These are phyloP conservation scores for Colletotrichum zoysiae DNA, from an alignment of 2,329 filamentous ascomycete species.

Conservation along the genomic window DNA sequence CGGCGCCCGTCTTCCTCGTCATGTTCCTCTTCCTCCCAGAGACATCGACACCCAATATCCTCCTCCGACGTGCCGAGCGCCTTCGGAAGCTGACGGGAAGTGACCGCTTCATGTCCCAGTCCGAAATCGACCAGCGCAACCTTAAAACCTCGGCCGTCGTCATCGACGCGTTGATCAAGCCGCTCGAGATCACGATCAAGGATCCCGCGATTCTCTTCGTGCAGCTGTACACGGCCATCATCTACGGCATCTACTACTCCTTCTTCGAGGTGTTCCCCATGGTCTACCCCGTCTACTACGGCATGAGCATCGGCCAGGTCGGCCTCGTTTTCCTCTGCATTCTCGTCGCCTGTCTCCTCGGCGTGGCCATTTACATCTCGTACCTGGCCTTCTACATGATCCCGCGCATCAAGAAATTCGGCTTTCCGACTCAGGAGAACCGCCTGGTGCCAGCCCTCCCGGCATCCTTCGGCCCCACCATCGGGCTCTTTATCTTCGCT, in stretches of 20 bases:
- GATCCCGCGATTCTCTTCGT: conserved; percentile 74
- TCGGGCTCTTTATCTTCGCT: conserved; percentile 72
- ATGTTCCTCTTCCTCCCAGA: conserved; percentile 76
- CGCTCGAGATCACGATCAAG: conserved; percentile 69
- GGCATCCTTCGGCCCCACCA: conserved; percentile 64
- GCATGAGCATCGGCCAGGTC: conserved; percentile 68
- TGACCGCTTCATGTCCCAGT: conserved; percentile 68
- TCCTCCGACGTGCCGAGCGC: conserved; percentile 71
- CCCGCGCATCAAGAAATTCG: conserved; percentile 61
- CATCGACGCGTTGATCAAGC: conserved; percentile 70
- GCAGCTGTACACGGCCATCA: conserved; percentile 71
- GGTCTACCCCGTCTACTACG: conserved; percentile 70
- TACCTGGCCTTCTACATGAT: conserved; percentile 67
- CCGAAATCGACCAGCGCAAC: conserved; percentile 72
- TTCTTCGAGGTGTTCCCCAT: conserved; percentile 77
- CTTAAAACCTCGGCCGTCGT: conserved; percentile 62
- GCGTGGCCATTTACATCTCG: conserved; percentile 60
- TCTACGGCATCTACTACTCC: conserved; percentile 72
- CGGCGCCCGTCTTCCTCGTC: conserved; percentile 68
- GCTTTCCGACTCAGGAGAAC: conserved; percentile 65
- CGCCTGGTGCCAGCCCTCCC: conserved; percentile 67
- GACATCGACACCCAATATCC: conserved; percentile 70
- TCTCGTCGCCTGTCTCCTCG: conserved; percentile 68
- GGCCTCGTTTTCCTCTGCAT: conserved; percentile 73
- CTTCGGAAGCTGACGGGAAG: conserved; percentile 72